A percentile compares a stretch with the other conserved stretches of the same genome.
Evolutionary conservation across 768 basidiomycete genomes (phyloP).

Genomic region (Paxillus ammoniavirescens): DNA sequence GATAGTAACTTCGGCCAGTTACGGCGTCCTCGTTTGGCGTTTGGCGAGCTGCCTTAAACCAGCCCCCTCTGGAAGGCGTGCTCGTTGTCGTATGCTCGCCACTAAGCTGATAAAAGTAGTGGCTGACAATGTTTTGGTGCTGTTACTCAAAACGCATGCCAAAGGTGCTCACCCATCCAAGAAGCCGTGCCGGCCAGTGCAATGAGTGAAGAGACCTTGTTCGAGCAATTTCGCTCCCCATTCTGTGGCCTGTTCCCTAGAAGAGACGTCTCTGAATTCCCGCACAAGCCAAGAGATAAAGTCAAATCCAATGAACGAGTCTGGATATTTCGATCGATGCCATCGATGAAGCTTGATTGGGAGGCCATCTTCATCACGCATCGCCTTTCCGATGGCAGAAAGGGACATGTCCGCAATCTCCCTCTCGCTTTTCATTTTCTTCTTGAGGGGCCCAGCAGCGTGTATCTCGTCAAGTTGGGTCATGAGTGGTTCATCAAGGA

Average conservation of each 20-base stretch:
- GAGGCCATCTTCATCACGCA: conserved; percentile 83
- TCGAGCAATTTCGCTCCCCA: conserved; percentile 77
- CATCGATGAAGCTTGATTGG: conserved; percentile 84
- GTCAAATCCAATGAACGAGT: conserved; percentile 87
- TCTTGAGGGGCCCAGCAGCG: conserved; percentile 66
- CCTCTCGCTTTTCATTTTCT: conserved; percentile 78
- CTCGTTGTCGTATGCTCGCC: conserved; percentile 72
- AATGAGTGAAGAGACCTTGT: conserved; percentile 85
- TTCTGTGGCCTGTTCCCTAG: conserved; percentile 74
- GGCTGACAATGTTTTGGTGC: conserved; percentile 41
- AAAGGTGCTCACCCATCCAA: conserved; percentile 69
- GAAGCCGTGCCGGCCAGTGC: conserved; percentile 75
- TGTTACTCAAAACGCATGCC: background rate
- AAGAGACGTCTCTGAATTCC: conserved; percentile 86
- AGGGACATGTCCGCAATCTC: conserved; percentile 68
- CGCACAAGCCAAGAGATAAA: conserved; percentile 92
- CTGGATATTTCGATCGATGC: conserved; percentile 70
- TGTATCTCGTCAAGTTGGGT: conserved; percentile 81
- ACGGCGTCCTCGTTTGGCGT: conserved; percentile 40
- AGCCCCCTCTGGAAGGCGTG: conserved; percentile 59
- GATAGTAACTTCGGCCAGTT: conserved; percentile 34
- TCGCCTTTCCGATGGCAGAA: conserved; percentile 68
- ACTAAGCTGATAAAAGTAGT: conserved; percentile 85
- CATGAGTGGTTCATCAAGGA: conserved; percentile 77
- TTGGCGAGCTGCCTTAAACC: conserved; percentile 60